phyloP scores from a whole-genome alignment of 495 filamentous ascomycete species.

The Tuber microsphaerosporum region DNA sequence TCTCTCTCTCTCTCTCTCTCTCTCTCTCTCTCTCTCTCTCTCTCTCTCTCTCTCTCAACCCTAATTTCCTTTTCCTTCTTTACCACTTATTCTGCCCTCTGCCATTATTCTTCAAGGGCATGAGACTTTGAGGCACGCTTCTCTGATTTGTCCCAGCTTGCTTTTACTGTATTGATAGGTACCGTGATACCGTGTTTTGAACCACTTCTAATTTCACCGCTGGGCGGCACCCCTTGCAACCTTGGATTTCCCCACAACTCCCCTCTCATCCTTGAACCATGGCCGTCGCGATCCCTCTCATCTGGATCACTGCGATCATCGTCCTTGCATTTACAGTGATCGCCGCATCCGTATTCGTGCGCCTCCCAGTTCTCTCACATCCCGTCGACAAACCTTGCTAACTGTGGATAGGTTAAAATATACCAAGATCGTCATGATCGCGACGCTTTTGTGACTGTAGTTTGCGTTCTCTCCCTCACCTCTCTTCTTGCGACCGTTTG shows the following conservation, averaged over 20 bases:
- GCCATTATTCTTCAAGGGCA: not conserved
- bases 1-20: not conserved
- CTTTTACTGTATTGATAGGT: not conserved
- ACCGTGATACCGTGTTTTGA: not conserved
- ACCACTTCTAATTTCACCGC: not conserved
- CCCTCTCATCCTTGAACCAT: not conserved
- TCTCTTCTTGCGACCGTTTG: conserved; percentile 85
- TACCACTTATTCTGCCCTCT: not conserved
- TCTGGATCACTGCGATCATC: conserved; percentile 39
- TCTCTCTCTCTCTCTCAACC: not conserved
- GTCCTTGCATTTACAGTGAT: conserved; percentile 34
- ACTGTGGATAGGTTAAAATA: conserved; percentile 41
- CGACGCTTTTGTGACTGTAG: conserved; percentile 66
- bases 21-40: not conserved
- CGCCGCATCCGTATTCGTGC: conserved; percentile 36
- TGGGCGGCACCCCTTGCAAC: not conserved
- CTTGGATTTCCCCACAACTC: not conserved
- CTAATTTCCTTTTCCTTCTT: not conserved
- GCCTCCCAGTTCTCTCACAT: conserved; percentile 8
- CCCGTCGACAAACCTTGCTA: conserved; percentile 7
- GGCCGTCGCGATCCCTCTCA: conserved; percentile 37
- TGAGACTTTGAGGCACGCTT: not conserved
- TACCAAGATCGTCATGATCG: conserved; percentile 87
- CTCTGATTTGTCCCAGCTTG: not conserved
- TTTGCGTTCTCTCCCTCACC: conserved; percentile 78